Conservation (phyloP, 257 asterid genomes). For the Echium plantagineum region DNA sequence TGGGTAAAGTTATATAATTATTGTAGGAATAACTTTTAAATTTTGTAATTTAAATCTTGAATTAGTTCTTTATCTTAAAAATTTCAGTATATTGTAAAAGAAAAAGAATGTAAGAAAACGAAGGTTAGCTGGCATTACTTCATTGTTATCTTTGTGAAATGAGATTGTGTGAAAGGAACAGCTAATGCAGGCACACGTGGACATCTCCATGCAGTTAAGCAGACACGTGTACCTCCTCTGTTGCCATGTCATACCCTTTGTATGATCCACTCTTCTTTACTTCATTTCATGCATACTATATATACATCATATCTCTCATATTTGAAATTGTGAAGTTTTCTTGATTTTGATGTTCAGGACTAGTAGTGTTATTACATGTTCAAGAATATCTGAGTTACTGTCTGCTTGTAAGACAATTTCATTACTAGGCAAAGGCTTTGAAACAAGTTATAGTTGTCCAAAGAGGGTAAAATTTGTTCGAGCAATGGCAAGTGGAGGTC, state of each 20-base stretch:
- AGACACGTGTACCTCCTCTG: background rate
- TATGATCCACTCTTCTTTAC: too few relatives aligned
- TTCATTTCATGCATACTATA: too few relatives aligned
- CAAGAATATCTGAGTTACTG: conserved; percentile 8
- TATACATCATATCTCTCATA: background rate
- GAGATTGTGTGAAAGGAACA: background rate
- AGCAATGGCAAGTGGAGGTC: conserved; percentile 47
- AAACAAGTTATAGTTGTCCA: background rate
- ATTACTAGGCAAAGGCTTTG: background rate
- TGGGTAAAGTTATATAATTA: too few relatives aligned
- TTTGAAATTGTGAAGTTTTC: conserved; percentile 3
- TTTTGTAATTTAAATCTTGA: too few relatives aligned
- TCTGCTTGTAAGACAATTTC: background rate
- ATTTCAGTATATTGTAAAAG: too few relatives aligned
- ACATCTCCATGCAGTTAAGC: background rate
- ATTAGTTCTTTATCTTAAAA: too few relatives aligned
- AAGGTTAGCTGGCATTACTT: background rate
- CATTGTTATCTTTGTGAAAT: background rate
- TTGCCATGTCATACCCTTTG: too few relatives aligned
- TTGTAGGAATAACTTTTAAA: too few relatives aligned
- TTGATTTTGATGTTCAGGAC: too few relatives aligned
- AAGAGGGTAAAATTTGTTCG: conserved; percentile 5
- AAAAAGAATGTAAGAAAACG: background rate
- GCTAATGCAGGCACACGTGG: background rate
- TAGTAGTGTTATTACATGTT: too few relatives aligned